Base-by-base conservation (phyloP, 2,329 filamentous ascomycete genomes). In the Microthyrium microscopicum region DNA sequence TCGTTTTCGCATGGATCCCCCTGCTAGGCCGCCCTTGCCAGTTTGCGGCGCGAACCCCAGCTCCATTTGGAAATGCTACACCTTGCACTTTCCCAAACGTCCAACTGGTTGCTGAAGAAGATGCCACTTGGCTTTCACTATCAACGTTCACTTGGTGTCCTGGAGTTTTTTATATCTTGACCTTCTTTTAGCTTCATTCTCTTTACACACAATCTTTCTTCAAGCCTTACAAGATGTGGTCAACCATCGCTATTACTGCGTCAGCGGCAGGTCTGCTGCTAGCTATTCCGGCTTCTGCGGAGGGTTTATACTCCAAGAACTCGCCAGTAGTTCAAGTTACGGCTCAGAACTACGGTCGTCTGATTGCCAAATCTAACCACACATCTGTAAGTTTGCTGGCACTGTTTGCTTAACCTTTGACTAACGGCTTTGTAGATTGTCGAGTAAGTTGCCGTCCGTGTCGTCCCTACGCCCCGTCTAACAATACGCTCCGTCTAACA, bases 301-400 rank as follows among this genome's bases (percentile, higher is more conserved):
- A n/a, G n/a, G 73, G 71, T 43, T 56, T 98, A 39, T 98, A 98
- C 60, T 61, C 73, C 39, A 91, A 87, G 61, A 80, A 68, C 53
- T 94, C 85, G 2, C 74, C 81, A 9, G 89, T 98, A 27, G 54
- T 95, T 27, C 82, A 91, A 54, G 60, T 95, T 42, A 75, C 78
- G 46, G 68, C 66, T 37, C 80, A 77, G 56, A 79, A 67, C 47
- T 95, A 91, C 55, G 74, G 87, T 50, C 70, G 67, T 41, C 60
- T 93, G 43, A 84, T 98, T 54, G 73, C 78, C 29, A 75, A 81
- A 50, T 93, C 84, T 19, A 94, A 94, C 52, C 67, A 95, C 56
- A 91, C 84, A 26, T 84, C 84, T 33, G 85, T 93, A 69, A 54
- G 76, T 52, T 17, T 20, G 20, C 26, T 20, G 3, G n/a, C 18